phyloP scores from a whole-genome alignment of 2,329 filamentous ascomycete species.

The Epichloe bromicola region DNA sequence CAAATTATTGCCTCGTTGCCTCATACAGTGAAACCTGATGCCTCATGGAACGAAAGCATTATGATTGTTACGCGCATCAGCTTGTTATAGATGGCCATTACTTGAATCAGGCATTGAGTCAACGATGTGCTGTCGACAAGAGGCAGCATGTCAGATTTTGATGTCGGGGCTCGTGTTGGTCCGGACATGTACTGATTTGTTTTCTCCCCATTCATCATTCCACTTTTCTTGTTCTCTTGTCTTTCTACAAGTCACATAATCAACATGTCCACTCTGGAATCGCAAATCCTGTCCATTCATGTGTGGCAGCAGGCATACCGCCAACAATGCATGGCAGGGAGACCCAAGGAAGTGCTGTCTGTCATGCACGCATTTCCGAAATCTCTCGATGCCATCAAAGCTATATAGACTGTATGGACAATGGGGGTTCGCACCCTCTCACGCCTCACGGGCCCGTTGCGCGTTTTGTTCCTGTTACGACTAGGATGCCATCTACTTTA shows the following conservation, averaged over 20 bases:
- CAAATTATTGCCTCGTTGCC: neutral
- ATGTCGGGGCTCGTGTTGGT: neutral
- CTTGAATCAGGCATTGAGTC: neutral
- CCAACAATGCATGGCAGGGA: neutral
- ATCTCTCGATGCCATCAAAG: slow-evolving; percentile 14
- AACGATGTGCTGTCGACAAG: neutral
- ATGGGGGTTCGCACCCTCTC: slow-evolving; percentile 24
- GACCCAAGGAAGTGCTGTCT: neutral
- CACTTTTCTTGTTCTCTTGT: neutral
- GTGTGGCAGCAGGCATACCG: neutral
- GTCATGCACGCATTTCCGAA: slow-evolving; percentile 9
- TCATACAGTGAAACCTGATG: neutral
- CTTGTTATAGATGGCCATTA: neutral
- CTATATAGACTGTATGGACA: slow-evolving; percentile 25
- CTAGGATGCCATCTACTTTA: slow-evolving; percentile 15
- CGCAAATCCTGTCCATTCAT: neutral
- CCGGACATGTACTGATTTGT: neutral
- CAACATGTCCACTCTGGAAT: neutral
- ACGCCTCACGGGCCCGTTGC: slow-evolving; percentile 14
- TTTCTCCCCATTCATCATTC: neutral
- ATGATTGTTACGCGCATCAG: neutral
- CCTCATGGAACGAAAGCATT: neutral
- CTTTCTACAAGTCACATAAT: neutral
- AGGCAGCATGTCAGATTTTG: neutral
- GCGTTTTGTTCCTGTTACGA: slow-evolving; percentile 20